These are phyloP conservation scores for Nissolia schottii DNA, from an alignment of 306 rosid species.

Conservation along the genomic window DNA sequence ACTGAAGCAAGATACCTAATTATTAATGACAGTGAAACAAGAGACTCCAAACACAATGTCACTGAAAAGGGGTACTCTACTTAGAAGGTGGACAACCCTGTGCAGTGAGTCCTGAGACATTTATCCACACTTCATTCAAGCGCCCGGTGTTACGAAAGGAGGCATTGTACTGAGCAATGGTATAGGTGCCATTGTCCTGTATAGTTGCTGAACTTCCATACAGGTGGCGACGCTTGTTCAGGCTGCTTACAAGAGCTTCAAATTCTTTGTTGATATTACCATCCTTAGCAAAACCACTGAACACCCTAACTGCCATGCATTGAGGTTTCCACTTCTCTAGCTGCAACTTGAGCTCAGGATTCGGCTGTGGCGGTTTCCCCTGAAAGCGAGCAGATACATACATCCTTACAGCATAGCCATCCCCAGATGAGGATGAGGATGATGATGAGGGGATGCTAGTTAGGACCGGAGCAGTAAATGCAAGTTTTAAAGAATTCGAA, in stretches of 20 bases:
- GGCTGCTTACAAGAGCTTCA: conserved; percentile 43
- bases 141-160: conserved; percentile 31
- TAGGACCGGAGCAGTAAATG: conserved; percentile 56
- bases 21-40: background rate
- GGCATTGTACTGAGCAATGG: conserved; percentile 72
- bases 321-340: conserved; percentile 48
- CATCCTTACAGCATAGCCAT: conserved; percentile 37
- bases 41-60: background rate
- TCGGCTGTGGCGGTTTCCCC: conserved; percentile 50
- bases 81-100: conserved; percentile 27
- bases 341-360: conserved; percentile 46
- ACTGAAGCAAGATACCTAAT: background rate
- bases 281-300: conserved; percentile 66
- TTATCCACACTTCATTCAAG: conserved; percentile 75
- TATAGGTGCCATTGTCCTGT: conserved; percentile 35
- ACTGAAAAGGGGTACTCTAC: background rate
- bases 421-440: conserved; percentile 27
- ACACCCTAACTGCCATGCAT: conserved; percentile 63
- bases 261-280: conserved; percentile 42
- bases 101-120: conserved; percentile 31
- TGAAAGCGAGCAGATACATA: conserved; percentile 35
- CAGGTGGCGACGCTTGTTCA: conserved; percentile 27
- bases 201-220: background rate
- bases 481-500: conserved; percentile 38
- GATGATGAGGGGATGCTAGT: conserved; percentile 42